phyloP scores from a whole-genome alignment of 768 basidiomycete species.

The Galerina marginata region DNA sequence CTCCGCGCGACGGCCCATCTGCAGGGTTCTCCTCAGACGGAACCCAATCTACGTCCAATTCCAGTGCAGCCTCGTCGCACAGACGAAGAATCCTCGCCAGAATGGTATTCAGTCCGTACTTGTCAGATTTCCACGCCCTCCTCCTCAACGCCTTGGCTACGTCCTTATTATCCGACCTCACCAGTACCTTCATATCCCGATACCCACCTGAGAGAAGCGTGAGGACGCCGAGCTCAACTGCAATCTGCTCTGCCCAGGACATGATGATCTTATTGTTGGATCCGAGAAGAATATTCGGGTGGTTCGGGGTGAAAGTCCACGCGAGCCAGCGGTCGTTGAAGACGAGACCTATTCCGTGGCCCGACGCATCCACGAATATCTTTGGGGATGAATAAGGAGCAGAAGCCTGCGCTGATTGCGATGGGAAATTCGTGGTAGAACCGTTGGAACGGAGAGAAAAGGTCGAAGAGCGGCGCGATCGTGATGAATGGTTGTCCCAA shows the following conservation, averaged over 20 bases:
- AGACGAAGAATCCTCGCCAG: constrained; percentile 29
- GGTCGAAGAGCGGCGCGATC: too few species aligned
- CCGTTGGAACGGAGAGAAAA: too few species aligned
- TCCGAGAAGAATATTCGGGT: constrained; percentile 23
- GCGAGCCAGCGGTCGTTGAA: constrained; percentile 33
- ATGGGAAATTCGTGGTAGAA: too few species aligned
- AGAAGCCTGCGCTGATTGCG: too few species aligned
- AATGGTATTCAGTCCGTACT: constrained; percentile 29
- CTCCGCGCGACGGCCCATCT: constrained; percentile 29
- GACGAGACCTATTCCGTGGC: too few species aligned
- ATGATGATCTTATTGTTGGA: constrained; percentile 35
- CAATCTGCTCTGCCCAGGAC: constrained; percentile 49
- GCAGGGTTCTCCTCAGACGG: constrained; percentile 28
- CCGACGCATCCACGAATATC: too few species aligned
- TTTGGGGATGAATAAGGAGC: too few species aligned
- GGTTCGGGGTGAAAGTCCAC: constrained; percentile 34
- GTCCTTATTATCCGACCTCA: constrained; percentile 42
- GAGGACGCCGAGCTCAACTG: constrained; percentile 40
- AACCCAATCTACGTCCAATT: constrained; percentile 29
- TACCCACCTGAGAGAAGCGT: constrained; percentile 23
- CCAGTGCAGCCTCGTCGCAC: constrained; percentile 20
- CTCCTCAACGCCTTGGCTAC: constrained; percentile 29
- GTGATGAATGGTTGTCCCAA: too few species aligned
- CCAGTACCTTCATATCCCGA: constrained; percentile 21
- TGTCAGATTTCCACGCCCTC: constrained; percentile 27